Evolutionary conservation across 306 rosid genomes (phyloP), one percentile per base, ranked within the genome.

Genomic region (Canavalia gladiata): DNA sequence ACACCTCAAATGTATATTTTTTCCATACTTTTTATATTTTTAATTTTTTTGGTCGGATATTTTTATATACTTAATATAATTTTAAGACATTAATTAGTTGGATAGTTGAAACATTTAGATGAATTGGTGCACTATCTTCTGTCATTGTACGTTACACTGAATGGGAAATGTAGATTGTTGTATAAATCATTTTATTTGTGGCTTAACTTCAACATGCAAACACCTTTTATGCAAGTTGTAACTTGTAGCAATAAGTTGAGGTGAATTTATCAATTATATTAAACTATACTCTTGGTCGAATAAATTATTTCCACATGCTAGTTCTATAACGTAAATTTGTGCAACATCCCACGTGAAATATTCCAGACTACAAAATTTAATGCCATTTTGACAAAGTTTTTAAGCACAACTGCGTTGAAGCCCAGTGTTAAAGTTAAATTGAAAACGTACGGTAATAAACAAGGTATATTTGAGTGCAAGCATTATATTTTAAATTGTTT

Each of bases 271-370:
- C 43, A 64, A 64, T 18, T 18, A 34, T 49, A 34, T 49, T 77
- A 52, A 51, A 77, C 46, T 39, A 77, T 39, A 49, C 54, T 50
- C 2, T 64, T 35, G 52, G 41, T 12, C 1, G 33, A 11, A 37
- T 50, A 28, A 59, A 66, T 66, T 66, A 66, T 66, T 77, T 39
- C 10, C 41, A 65, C 12, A 50, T 28, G 5, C 39, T 46, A n/a
- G 57, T 3, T 77, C 25, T 52, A 77, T 45, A 12, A 66, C 10
- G 37, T 50, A 43, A 4, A 64, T 35, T 25, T 10, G 55, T 77
- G 74, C 74, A 49, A 65, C 59, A 35, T 63, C 52, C 81, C 81
- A 64, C 4, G 81, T 28, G 66, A 49, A 77, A 77, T 62, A 76
- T 76, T 63, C 41, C 3, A 18, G 29, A 65, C 51, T 77, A 12